Percentiles rank a stretch among this genome's conserved stretches.
phyloP scores from a whole-genome alignment of 2,329 filamentous ascomycete species.

The Zymoseptoria passerinii region DNA sequence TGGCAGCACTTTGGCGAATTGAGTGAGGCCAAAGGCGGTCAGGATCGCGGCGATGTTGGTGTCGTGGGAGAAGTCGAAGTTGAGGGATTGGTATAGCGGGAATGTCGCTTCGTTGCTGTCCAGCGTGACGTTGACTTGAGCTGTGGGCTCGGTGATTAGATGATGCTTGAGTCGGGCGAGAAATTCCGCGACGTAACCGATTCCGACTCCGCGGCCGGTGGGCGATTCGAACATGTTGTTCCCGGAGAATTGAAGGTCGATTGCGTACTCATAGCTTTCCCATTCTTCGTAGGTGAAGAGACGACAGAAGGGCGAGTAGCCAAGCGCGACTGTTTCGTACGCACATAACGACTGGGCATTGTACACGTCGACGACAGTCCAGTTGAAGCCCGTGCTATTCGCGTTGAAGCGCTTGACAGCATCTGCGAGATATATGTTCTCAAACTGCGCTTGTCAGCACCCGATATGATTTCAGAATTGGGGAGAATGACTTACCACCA shows the following conservation, averaged over 20 bases:
- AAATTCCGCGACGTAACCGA: constrained; percentile 66
- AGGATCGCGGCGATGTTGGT: constrained; percentile 50
- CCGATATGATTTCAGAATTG: neutral
- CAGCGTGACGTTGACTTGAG: constrained; percentile 56
- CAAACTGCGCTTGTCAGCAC: constrained; percentile 44
- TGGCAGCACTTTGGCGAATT: constrained; percentile 56
- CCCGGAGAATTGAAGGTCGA: constrained; percentile 57
- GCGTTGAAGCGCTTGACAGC: constrained; percentile 53
- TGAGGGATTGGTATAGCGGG: constrained; percentile 63
- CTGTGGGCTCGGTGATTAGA: constrained; percentile 35
- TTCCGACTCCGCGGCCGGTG: constrained; percentile 61
- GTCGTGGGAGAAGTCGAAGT: constrained; percentile 73
- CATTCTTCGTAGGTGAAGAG: constrained; percentile 71
- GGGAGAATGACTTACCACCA: neutral
- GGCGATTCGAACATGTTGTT: constrained; percentile 56
- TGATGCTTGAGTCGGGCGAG: constrained; percentile 61
- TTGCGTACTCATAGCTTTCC: constrained; percentile 60
- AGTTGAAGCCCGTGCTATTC: constrained; percentile 40
- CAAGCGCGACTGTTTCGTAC: constrained; percentile 70
- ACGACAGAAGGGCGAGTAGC: constrained; percentile 65
- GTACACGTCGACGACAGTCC: constrained; percentile 55
- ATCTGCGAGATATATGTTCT: constrained; percentile 55
- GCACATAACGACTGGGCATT: constrained; percentile 65
- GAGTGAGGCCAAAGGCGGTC: constrained; percentile 62
- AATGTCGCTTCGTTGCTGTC: constrained; percentile 62